Percentiles rank a stretch among this genome's conserved stretches.
phyloP scores from a whole-genome alignment of 192 early-diverging fungal species.

The Linnemannia elongata region DNA sequence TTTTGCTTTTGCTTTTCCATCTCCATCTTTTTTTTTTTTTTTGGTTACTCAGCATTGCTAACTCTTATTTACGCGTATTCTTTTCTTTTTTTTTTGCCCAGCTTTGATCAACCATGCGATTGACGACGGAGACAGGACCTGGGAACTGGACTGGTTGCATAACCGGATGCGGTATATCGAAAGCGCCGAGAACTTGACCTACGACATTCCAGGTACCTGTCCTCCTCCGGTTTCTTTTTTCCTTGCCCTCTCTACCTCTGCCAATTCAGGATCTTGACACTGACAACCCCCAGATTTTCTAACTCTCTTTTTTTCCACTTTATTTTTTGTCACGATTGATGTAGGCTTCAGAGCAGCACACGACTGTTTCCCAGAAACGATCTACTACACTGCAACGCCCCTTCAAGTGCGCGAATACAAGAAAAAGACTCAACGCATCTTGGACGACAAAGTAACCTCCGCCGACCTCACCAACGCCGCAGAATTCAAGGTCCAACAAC shows the following conservation, averaged over 20 bases:
- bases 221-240: background rate
- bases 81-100: background rate
- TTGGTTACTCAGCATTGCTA: background rate
- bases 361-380: constrained; percentile 1
- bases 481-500: background rate
- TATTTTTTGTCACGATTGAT: no score
- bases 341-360: constrained; percentile 1
- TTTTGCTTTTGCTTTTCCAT: background rate
- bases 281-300: no score
- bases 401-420: background rate
- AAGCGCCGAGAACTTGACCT: constrained; percentile 18
- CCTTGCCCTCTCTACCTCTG: background rate
- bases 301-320: background rate
- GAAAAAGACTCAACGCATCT: background rate
- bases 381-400: constrained; percentile 12
- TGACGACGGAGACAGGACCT: background rate
- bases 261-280: background rate
- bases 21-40: background rate
- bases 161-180: constrained; percentile 16
- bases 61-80: background rate
- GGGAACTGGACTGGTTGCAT: constrained; percentile 10
- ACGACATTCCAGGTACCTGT: constrained; percentile 8
- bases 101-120: constrained; percentile 7
- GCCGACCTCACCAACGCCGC: background rate
- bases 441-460: background rate